A percentile compares a stretch with the other conserved stretches of the same genome.
phyloP scores from a whole-genome alignment of 129 eudicot genomes.

The Kitagawia praeruptora region DNA sequence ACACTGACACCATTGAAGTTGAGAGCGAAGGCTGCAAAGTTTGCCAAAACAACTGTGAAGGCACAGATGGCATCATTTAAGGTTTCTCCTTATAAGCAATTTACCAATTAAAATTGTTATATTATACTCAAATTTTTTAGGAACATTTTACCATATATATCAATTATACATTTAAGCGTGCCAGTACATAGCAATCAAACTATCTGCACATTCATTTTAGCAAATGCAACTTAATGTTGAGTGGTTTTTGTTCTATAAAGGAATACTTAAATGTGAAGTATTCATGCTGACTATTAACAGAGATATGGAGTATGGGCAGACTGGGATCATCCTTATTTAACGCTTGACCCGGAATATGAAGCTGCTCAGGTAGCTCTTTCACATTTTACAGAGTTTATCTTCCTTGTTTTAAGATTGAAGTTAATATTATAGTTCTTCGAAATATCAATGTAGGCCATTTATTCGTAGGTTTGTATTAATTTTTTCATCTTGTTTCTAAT shows the following conservation, averaged over 20 bases:
- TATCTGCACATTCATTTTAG: background rate
- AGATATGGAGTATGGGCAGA: constrained; percentile 96
- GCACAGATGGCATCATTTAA: constrained; percentile 94
- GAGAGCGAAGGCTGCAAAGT: constrained; percentile 97
- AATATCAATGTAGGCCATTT: background rate
- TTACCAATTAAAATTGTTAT: background rate
- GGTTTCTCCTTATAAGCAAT: constrained; percentile 25
- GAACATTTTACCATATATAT: background rate
- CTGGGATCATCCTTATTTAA: constrained; percentile 95
- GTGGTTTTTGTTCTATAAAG: constrained; percentile 2
- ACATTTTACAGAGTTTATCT: constrained; percentile 7
- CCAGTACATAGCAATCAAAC: background rate
- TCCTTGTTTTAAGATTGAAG: background rate
- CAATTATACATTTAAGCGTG: background rate
- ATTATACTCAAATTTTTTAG: no score
- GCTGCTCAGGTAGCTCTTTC: constrained; percentile 74
- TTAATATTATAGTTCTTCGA: background rate
- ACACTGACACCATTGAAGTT: constrained; percentile 81
- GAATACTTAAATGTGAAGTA: constrained; percentile 1
- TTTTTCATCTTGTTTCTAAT: background rate
- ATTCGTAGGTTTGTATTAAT: background rate
- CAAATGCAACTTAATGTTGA: background rate
- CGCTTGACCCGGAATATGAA: constrained; percentile 97
- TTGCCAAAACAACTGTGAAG: constrained; percentile 90
- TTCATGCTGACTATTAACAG: constrained; percentile 29